Evolutionary conservation across 441 rosid species (phyloP).

Genomic region (Erysimum cheiri): DNA sequence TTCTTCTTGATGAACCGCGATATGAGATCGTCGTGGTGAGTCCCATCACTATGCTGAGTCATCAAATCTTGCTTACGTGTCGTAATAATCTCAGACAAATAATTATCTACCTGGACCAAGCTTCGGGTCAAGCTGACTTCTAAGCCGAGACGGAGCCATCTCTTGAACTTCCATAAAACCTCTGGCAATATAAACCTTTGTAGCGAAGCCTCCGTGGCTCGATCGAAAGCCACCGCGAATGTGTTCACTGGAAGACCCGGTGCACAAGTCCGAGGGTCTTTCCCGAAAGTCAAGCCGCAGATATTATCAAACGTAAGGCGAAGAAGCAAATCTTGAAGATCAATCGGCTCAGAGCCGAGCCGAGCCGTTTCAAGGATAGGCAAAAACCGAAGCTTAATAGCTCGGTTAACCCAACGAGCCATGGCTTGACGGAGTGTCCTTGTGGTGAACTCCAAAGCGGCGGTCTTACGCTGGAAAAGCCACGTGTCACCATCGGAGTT

Average conservation of each 20-base stretch:
- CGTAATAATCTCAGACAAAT: slow-evolving; percentile 68
- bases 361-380: slow-evolving; percentile 75
- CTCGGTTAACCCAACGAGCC: slow-evolving; percentile 92
- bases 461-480: slow-evolving; percentile 93
- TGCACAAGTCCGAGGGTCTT: slow-evolving; percentile 88
- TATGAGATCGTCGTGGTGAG: slow-evolving; percentile 86
- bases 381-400: slow-evolving; percentile 70
- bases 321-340: slow-evolving; percentile 89
- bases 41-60: slow-evolving; percentile 53
- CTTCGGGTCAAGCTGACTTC: slow-evolving; percentile 86
- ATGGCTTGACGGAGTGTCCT: slow-evolving; percentile 97
- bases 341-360: slow-evolving; percentile 57
- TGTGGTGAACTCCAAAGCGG: slow-evolving; percentile 98
- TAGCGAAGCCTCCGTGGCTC: slow-evolving; percentile 92
- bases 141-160: slow-evolving; percentile 82
- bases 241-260: slow-evolving; percentile 76
- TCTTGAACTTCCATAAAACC: slow-evolving; percentile 80
- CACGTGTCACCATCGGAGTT: slow-evolving; percentile 95
- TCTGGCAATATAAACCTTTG: slow-evolving; percentile 94
- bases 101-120: slow-evolving; percentile 66
- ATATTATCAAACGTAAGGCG: slow-evolving; percentile 96
- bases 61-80: slow-evolving; percentile 75
- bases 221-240: slow-evolving; percentile 84
- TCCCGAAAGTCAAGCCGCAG: slow-evolving; percentile 93
- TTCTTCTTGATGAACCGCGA: slow-evolving; percentile 92